Base-by-base conservation (phyloP, 495 filamentous ascomycete species). In the Staphylotrichum tortipilum region DNA sequence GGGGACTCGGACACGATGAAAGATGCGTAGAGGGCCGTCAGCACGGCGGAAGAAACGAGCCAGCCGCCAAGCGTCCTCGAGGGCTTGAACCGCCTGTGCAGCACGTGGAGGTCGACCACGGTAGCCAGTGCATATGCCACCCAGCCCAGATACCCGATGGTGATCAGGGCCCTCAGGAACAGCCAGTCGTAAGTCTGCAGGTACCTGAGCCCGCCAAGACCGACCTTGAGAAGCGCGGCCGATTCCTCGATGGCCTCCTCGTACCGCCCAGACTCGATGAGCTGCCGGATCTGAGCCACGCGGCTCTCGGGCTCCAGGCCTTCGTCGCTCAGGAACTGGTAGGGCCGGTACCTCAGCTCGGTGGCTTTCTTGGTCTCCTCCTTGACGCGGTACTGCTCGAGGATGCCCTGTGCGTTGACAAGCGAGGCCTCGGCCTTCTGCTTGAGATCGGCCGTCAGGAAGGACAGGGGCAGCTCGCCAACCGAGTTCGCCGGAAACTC, bases 331-430 rank as follows among this genome's bases (percentile, higher is more conserved):
- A 83, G 62, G 4, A 76, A 68, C 35, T 62, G 61, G 60, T 80
- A 97, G 3, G 89, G 86, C 35, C 70, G 78, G 62, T 89, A 99
- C 47, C 81, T 75, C 30, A 99, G 60, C 60, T 89, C 79, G 0
- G 78, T 82, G 4, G 75, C 67, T 57, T 80, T 81, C 64, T 97
- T 97, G 57, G 84, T 77, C 51, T 83, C 80, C 62, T 99, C 92
- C 65, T 99, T 99, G 47, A 99, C 86, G 11, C 76, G 81, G 64
- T 99, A 99, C 85, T 96, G 95, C 59, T 99, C 94, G 17, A 97
- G 66, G 37, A 99, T 88, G n/a, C 81, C 82, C 52, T 78, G 81
- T 1, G 90, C 85, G 58, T 99, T 99, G 7, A 86, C 85, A 31
- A 92, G 73, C 17, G 86, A 80, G 7, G 89, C 94, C 66, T 87